phyloP scores from a whole-genome alignment of 768 basidiomycete genomes.

The Rhizopogon roseolus region DNA sequence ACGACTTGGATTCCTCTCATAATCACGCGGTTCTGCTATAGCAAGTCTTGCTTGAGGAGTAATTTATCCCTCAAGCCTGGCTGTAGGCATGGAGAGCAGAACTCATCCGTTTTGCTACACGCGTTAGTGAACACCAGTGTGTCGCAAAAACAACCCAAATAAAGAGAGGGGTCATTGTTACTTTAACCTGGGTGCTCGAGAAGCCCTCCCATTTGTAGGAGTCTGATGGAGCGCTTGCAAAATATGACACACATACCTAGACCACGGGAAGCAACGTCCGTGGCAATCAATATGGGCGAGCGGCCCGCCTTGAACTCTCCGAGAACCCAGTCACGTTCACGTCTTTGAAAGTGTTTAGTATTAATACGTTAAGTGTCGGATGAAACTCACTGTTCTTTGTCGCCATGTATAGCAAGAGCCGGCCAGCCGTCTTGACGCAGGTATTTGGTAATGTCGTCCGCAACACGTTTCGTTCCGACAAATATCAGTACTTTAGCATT shows the following conservation, averaged over 20 bases:
- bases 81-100: slow-evolving; percentile 1
- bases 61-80: neutral
- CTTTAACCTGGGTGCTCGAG: slow-evolving; percentile 1
- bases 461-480: slow-evolving; percentile 95
- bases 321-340: slow-evolving; percentile 99
- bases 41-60: slow-evolving; percentile 1
- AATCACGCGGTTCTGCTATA: slow-evolving; percentile 3
- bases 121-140: slow-evolving; percentile 3
- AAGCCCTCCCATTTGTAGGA: slow-evolving; percentile 9
- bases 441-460: slow-evolving; percentile 98
- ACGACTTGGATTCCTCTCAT: slow-evolving; percentile 2
- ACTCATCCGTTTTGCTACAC: slow-evolving; percentile 2
- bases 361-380: neutral
- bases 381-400: slow-evolving; percentile 88
- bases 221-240: slow-evolving; percentile 41
- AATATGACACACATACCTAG: slow-evolving; percentile 79
- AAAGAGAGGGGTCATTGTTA: neutral
- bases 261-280: slow-evolving; percentile 99
- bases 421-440: slow-evolving; percentile 99
- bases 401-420: slow-evolving; percentile 98
- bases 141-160: neutral
- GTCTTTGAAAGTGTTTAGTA: slow-evolving; percentile 37
- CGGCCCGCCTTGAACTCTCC: slow-evolving; percentile 98
- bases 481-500: slow-evolving; percentile 99
- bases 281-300: slow-evolving; percentile 96